phyloP scores from a whole-genome alignment of 345 rosid genomes.

The Aethionema arabicum region DNA sequence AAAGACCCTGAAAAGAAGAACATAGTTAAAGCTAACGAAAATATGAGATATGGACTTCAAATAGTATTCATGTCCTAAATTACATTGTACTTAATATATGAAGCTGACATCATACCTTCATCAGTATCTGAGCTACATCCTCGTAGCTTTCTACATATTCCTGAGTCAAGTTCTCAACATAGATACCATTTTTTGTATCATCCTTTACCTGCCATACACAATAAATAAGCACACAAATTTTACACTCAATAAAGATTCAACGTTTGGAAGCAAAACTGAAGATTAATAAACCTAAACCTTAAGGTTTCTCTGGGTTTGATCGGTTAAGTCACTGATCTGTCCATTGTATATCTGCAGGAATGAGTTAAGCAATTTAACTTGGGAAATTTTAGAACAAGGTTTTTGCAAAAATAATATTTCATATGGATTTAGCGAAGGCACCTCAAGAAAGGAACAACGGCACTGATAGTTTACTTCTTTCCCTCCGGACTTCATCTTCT shows the following conservation, averaged over 20 bases:
- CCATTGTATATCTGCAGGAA: constrained; percentile 76
- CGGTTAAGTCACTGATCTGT: constrained; percentile 86
- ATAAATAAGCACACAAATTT: neutral
- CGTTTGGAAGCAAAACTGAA: constrained; percentile 12
- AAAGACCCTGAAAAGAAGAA: constrained; percentile 68
- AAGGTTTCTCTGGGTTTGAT: constrained; percentile 89
- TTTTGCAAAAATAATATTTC: constrained; percentile 8
- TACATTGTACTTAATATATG: neutral
- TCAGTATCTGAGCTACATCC: constrained; percentile 74
- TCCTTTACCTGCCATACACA: constrained; percentile 64
- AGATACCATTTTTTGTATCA: constrained; percentile 72
- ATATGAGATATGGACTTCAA: constrained; percentile 22
- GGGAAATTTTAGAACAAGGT: neutral
- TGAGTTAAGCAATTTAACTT: constrained; percentile 3
- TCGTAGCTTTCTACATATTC: constrained; percentile 85
- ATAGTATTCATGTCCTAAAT: constrained; percentile 16
- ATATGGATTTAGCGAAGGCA: constrained; percentile 23
- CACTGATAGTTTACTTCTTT: constrained; percentile 85
- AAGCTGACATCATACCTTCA: constrained; percentile 59
- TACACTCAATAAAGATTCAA: constrained; percentile 4
- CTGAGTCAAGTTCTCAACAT: constrained; percentile 82
- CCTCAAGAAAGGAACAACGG: constrained; percentile 98
- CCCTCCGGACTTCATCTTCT: constrained; percentile 61
- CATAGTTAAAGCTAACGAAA: constrained; percentile 5
- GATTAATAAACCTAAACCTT: constrained; percentile 47